Evolutionary conservation across 73 alveolate genomes (phyloP).

Genomic region (Symbiodinium natans): DNA sequence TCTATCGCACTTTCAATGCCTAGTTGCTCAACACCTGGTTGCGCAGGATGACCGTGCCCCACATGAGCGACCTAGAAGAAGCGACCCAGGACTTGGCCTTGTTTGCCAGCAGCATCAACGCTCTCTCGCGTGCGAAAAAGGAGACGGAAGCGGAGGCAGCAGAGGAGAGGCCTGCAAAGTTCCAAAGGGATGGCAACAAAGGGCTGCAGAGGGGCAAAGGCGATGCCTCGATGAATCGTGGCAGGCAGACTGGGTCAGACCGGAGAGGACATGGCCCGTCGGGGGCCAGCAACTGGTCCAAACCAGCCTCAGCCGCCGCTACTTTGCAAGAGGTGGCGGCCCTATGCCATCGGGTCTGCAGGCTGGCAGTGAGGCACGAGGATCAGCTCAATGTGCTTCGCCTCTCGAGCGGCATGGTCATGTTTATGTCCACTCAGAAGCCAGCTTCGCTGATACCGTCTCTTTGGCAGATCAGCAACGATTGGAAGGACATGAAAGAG

Average conservation of each 20-base stretch:
- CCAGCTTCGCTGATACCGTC: background rate
- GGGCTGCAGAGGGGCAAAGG: background rate
- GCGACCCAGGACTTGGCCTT: background rate
- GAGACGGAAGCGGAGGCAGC: background rate
- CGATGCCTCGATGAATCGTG: background rate
- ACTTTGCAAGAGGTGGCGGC: too few species aligned
- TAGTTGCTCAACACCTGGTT: background rate
- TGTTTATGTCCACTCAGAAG: background rate
- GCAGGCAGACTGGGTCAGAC: background rate
- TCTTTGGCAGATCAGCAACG: background rate
- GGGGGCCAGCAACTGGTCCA: background rate
- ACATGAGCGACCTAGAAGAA: background rate
- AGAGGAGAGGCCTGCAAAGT: background rate
- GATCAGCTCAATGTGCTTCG: background rate
- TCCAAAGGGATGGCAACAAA: background rate
- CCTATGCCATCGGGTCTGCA: too few species aligned
- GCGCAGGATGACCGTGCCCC: background rate
- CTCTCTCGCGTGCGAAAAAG: background rate
- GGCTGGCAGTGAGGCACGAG: background rate
- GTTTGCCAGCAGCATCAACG: background rate
- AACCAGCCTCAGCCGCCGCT: background rate
- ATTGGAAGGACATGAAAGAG: background rate
- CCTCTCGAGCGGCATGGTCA: background rate
- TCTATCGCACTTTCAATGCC: too few species aligned
- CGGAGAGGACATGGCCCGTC: background rate